These are phyloP conservation scores for Diaporthe nobilis DNA, from an alignment of 2,329 filamentous ascomycete genomes.

Conservation along the genomic window DNA sequence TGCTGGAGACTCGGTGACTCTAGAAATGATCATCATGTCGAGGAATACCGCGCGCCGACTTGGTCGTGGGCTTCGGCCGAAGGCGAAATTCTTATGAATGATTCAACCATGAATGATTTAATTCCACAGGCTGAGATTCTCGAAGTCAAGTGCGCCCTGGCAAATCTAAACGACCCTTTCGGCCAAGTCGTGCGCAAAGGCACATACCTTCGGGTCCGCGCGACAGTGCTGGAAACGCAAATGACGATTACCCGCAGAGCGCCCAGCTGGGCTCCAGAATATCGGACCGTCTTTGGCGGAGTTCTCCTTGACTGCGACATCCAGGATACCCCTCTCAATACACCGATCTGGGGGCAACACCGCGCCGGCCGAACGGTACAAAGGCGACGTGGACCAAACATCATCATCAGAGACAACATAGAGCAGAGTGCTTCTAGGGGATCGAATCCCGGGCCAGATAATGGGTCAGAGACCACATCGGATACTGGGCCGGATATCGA, in stretches of 20 bases:
- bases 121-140: neutral
- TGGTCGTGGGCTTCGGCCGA: slow-evolving; percentile 1
- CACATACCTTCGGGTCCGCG: neutral
- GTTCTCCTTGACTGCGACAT: neutral
- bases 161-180: neutral
- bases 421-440: neutral
- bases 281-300: neutral
- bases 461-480: neutral
- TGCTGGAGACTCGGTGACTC: neutral
- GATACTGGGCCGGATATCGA: neutral
- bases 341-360: neutral
- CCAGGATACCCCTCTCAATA: neutral
- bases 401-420: neutral
- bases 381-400: neutral
- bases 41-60: neutral
- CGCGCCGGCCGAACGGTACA: neutral
- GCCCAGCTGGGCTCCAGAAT: too few species aligned
- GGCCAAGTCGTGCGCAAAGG: neutral
- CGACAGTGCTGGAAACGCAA: neutral
- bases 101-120: neutral
- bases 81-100: fast-evolving
- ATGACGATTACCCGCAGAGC: neutral
- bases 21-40: fast-evolving
- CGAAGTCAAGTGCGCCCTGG: neutral
- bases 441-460: neutral